phyloP scores from a whole-genome alignment of 805 yeast genomes.

The Pachysolen tannophilus region DNA sequence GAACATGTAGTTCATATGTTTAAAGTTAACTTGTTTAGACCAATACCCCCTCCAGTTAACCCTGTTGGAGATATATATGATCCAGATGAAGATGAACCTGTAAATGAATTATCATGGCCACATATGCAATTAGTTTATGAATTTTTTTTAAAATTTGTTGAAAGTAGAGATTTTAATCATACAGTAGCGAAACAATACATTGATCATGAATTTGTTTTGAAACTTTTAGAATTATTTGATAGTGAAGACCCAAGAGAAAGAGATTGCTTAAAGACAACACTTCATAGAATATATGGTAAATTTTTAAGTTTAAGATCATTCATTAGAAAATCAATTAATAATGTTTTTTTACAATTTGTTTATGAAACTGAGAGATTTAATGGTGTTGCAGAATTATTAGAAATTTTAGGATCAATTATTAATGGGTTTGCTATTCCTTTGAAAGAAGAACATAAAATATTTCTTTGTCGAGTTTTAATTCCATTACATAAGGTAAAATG shows the following conservation, averaged over 20 bases:
- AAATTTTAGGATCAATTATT: conserved; percentile 91
- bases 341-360: conserved; percentile 85
- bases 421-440: conserved; percentile 97
- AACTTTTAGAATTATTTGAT: conserved; percentile 82
- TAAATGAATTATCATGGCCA: conserved; percentile 95
- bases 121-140: conserved; percentile 97
- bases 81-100: conserved; percentile 99
- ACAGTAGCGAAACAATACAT: conserved; percentile 88
- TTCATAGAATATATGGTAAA: conserved; percentile 95
- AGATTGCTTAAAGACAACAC: conserved; percentile 88
- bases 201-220: conserved; percentile 82
- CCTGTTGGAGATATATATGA: conserved; percentile 95
- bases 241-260: conserved; percentile 96
- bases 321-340: conserved; percentile 84
- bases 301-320: conserved; percentile 83
- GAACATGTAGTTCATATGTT: conserved; percentile 85
- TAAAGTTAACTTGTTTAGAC: conserved; percentile 80
- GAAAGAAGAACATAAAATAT: conserved; percentile 94
- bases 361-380: conserved; percentile 95
- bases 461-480: conserved; percentile 74
- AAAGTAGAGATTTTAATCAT: conserved; percentile 91
- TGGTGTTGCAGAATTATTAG: conserved; percentile 91
- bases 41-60: conserved; percentile 97
- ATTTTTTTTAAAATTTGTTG: conserved; percentile 85
- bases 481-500: conserved; percentile 92